A percentile compares a stretch with the other conserved stretches of the same genome.
phyloP scores from a whole-genome alignment of 768 basidiomycete species.

The Udeniomyces megalosporus region DNA sequence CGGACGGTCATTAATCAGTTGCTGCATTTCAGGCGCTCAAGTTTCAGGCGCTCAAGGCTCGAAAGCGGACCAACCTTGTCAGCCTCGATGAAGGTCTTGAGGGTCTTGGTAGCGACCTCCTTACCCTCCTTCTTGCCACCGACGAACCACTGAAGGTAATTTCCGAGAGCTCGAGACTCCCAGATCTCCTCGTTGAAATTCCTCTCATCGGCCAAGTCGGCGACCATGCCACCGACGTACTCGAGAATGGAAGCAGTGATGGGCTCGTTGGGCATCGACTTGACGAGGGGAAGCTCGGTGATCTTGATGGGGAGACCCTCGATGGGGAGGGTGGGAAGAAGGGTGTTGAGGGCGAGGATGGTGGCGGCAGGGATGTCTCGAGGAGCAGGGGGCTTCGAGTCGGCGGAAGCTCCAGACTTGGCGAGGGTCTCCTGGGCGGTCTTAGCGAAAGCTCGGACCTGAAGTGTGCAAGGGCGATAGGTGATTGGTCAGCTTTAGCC shows the following conservation, averaged over 20 bases:
- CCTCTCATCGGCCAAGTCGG: slow-evolving; percentile 50
- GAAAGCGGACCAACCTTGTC: slow-evolving; percentile 37
- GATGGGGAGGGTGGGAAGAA: slow-evolving; percentile 46
- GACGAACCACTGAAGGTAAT: slow-evolving; percentile 50
- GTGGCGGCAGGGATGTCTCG: slow-evolving; percentile 56
- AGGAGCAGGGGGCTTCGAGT: slow-evolving; percentile 42
- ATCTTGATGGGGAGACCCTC: slow-evolving; percentile 27
- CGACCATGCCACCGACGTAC: slow-evolving; percentile 57
- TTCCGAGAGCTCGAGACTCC: slow-evolving; percentile 45
- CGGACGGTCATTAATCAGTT: slow-evolving; percentile 17
- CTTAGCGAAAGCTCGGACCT: slow-evolving; percentile 78
- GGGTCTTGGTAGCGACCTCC: slow-evolving; percentile 43
- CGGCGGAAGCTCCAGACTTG: slow-evolving; percentile 65
- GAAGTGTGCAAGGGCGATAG: neutral
- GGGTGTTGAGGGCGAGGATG: slow-evolving; percentile 38
- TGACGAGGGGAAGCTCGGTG: slow-evolving; percentile 34
- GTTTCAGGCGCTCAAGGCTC: neutral
- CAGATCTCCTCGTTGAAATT: slow-evolving; percentile 38
- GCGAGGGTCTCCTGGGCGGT: slow-evolving; percentile 61
- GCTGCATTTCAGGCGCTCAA: neutral
- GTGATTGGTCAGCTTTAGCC: neutral
- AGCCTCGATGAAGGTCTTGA: slow-evolving; percentile 56
- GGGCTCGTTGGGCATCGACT: slow-evolving; percentile 38
- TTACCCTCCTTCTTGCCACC: slow-evolving; percentile 26
- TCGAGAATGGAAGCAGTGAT: slow-evolving; percentile 46